Conservation (phyloP, 2,329 filamentous ascomycete species). For the Fusarium acutatum region DNA sequence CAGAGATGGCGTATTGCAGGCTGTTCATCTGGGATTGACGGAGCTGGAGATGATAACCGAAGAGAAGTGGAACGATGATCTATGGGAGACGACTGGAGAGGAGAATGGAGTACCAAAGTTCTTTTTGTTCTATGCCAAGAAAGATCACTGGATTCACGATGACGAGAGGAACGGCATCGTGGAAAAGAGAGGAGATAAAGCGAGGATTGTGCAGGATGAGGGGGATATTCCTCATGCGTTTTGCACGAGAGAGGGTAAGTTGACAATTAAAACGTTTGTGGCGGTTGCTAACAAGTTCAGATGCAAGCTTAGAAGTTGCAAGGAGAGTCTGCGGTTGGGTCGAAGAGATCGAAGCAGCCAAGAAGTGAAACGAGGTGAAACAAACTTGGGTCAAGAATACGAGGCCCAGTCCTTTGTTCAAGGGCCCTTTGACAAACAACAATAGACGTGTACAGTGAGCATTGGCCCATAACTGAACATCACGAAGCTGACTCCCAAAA, state of each 20-base stretch:
- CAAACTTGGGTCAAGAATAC: neutral
- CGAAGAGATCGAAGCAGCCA: conserved; percentile 19
- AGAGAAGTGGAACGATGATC: conserved; percentile 66
- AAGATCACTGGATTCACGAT: conserved; percentile 71
- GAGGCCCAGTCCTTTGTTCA: neutral
- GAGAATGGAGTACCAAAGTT: conserved; percentile 55
- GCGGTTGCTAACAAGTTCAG: conserved; percentile 11
- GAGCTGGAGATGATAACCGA: conserved; percentile 68
- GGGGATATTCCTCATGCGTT: conserved; percentile 68
- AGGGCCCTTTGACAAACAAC: neutral
- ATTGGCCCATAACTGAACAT: neutral
- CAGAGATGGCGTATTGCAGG: conserved; percentile 66
- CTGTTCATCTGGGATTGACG: conserved; percentile 65
- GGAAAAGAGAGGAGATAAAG: conserved; percentile 51
- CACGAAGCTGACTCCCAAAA: conserved; percentile 2
- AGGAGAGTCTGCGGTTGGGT: conserved; percentile 25
- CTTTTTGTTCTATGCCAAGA: conserved; percentile 66
- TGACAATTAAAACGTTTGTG: neutral
- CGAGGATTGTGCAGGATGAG: conserved; percentile 63
- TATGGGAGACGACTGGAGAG: conserved; percentile 58
- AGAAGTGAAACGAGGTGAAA: neutral
- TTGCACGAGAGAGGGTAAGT: conserved; percentile 55
- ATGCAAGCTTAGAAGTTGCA: conserved; percentile 30
- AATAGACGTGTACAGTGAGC: conserved; percentile 1
- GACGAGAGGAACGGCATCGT: conserved; percentile 66